Evolutionary conservation across 192 early-diverging fungal genomes (phyloP).

Genomic region (Coemansia sp.): DNA sequence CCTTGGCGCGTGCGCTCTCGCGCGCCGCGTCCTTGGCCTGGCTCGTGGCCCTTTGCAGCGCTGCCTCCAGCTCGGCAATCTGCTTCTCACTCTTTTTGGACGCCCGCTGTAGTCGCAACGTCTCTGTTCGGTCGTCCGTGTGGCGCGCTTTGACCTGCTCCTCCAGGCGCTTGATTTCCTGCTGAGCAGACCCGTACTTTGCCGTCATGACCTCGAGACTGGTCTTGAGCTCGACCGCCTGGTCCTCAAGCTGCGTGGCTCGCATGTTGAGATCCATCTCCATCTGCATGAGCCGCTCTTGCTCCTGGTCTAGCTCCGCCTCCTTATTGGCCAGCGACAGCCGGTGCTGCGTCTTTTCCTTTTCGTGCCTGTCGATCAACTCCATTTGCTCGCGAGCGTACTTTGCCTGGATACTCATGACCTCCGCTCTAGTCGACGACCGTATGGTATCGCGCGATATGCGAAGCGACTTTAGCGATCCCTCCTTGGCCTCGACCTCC

Average conservation of each 20-base stretch:
- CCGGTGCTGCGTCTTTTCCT: conserved; percentile 36
- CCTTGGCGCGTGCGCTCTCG: conserved; percentile 12
- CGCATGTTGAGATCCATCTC: conserved; percentile 52
- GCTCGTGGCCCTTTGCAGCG: conserved; percentile 25
- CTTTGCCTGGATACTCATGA: conserved; percentile 53
- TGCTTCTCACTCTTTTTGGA: conserved; percentile 35
- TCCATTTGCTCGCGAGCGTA: conserved; percentile 47
- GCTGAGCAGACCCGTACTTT: conserved; percentile 15
- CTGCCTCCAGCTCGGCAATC: conserved; percentile 26
- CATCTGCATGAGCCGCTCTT: conserved; percentile 51
- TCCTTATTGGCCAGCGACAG: conserved; percentile 37
- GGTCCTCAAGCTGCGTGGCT: conserved; percentile 49
- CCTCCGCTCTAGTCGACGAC: conserved; percentile 51
- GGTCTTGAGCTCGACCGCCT: conserved; percentile 43
- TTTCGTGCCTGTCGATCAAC: conserved; percentile 36
- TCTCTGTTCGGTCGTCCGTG: conserved; percentile 29
- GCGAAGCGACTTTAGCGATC: conserved; percentile 52
- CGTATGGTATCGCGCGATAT: conserved; percentile 51
- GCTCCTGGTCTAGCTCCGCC: conserved; percentile 49
- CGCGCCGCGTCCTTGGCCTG: conserved; percentile 18
- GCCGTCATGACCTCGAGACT: conserved; percentile 14
- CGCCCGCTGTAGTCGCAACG: conserved; percentile 21
- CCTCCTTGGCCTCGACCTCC: conserved; percentile 48
- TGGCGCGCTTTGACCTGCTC: conserved; percentile 26
- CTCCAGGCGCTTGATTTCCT: conserved; percentile 30